phyloP scores from a whole-genome alignment of 2,329 filamentous ascomycete species.

The Fusarium burgessii region DNA sequence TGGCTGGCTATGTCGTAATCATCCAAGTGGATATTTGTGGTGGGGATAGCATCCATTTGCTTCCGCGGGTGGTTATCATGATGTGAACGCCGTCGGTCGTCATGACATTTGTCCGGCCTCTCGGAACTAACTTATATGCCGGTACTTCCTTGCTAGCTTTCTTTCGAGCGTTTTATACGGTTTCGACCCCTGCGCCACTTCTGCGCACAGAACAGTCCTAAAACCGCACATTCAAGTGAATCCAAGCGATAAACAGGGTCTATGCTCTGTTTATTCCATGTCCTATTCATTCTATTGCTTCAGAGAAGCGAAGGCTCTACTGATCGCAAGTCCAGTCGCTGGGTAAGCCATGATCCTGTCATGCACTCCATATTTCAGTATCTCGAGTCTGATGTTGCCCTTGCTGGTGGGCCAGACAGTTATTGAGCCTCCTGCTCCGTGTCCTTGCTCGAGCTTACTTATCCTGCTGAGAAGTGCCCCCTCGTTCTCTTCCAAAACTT shows the following conservation, averaged over 20 bases:
- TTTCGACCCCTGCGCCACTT: no score
- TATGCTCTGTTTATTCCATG: background rate
- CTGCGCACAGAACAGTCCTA: no score
- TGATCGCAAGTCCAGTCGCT: slow-evolving; percentile 59
- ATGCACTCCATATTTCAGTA: slow-evolving; percentile 63
- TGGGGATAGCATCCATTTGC: no score
- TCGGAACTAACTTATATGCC: no score
- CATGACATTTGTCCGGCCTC: no score
- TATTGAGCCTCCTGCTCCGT: slow-evolving; percentile 59
- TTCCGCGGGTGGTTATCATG: no score
- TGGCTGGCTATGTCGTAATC: no score
- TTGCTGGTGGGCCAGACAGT: slow-evolving; percentile 57
- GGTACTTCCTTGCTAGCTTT: no score
- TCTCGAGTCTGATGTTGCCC: slow-evolving; percentile 60
- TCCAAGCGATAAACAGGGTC: background rate
- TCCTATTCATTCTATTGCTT: background rate
- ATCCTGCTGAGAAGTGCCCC: slow-evolving; percentile 5
- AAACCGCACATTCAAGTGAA: no score
- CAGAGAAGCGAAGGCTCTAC: slow-evolving; percentile 26
- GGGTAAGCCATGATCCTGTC: slow-evolving; percentile 65
- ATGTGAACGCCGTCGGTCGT: no score
- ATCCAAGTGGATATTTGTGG: no score
- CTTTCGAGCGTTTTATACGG: no score
- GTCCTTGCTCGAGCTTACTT: slow-evolving; percentile 40
- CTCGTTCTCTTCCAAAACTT: slow-evolving; percentile 38